A percentile compares a stretch with the other conserved stretches of the same genome.
Conservation (phyloP, 2,329 filamentous ascomycete genomes). For the Fusarium paranaense region DNA sequence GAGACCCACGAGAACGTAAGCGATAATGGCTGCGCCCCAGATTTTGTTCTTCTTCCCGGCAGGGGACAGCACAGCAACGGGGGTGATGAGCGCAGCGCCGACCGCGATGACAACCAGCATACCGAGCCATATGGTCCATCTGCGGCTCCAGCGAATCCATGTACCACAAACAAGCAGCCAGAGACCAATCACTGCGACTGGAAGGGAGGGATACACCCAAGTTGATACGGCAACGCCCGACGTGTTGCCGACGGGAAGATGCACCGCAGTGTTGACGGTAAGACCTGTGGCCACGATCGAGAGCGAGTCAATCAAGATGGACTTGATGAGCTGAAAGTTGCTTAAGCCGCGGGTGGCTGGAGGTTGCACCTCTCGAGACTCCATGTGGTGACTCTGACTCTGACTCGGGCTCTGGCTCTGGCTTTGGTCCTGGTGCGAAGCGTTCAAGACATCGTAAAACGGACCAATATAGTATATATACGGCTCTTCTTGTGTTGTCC, state of each 20-base stretch:
- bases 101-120: background rate
- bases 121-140: background rate
- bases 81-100: background rate
- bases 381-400: background rate
- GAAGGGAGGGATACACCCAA: background rate
- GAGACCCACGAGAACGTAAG: background rate
- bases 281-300: background rate
- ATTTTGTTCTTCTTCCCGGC: background rate
- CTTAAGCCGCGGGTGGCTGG: background rate
- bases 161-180: background rate
- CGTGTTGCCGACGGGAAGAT: background rate
- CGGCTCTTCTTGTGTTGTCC: background rate
- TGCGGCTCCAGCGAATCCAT: background rate
- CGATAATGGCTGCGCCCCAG: background rate
- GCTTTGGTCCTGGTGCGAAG: background rate
- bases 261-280: background rate
- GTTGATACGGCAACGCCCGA: background rate
- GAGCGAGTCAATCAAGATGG: background rate
- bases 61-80: background rate
- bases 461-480: background rate
- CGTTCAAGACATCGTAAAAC: background rate
- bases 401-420: background rate
- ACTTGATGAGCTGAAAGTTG: background rate
- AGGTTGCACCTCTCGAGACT: background rate
- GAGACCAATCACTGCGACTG: background rate